Base-by-base conservation (phyloP, 108 stramenopile species). In the Cylindrotheca fusiformis region DNA sequence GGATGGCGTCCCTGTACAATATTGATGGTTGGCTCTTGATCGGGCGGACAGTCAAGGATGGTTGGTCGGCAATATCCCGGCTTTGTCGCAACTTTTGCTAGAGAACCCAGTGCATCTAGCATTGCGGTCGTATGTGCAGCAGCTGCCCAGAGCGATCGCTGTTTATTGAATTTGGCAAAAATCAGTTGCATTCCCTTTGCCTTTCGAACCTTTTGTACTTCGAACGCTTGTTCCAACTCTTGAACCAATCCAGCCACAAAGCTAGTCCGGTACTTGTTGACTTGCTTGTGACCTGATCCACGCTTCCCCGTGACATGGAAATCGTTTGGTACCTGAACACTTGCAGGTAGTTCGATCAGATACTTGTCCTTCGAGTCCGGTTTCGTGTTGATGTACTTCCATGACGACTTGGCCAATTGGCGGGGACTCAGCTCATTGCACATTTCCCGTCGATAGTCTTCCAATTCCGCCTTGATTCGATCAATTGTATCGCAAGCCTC, bases 291-390 rank as follows among this genome's bases (percentile, higher is more conserved):
- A 1, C 94, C 94, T 20, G 65, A 83, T 32, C 94, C 94, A 21
- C 90, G 79, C 67, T 95, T 95, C 18, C 78, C 94, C 75, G 91
- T 93, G 58, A 95, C 79, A 46, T 77, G 57, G 53, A 95, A 88
- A 30, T 79, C 79, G 47, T 87, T 78, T 22, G 98, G 98, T 19
- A 99, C 97, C 36, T 86, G 65, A 8, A 99, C 57, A 32, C 60
- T 59, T 6, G 60, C 81, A 6, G 91, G 94, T 3, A 95, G 76
- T 58, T 95, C 94, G 68, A 95, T 95, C 58, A 93, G 66, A 58
- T 93, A 99, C 50, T 97, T 96, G 77, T 99, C 99, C 74, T 97
- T 98, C 24, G 86, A 79, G 27, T 90, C 91, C 32, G 87, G 87
- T 48, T 93, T 95, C 52, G 56, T 70, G 60, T 94, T 94, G 60